Evolutionary conservation across 768 basidiomycete genomes (phyloP).

Genomic region (Boletus bicolor): DNA sequence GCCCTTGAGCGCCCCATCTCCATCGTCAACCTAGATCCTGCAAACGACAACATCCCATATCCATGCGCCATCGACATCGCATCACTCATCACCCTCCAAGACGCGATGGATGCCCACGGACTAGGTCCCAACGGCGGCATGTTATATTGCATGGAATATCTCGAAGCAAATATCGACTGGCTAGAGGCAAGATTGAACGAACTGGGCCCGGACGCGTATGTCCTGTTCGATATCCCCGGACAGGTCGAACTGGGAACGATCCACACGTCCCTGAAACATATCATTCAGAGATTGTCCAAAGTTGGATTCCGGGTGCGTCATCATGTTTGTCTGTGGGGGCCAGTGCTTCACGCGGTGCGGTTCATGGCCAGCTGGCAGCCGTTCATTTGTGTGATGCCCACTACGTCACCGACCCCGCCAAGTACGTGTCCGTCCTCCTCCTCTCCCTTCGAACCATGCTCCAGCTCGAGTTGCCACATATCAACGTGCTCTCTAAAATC

Average conservation of each 20-base stretch:
- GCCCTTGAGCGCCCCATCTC: slow-evolving; percentile 84
- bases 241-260: slow-evolving; percentile 98
- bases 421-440: slow-evolving; percentile 90
- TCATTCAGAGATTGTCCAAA: slow-evolving; percentile 69
- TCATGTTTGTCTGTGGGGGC: not conserved
- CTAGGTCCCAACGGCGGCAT: slow-evolving; percentile 96
- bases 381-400: slow-evolving; percentile 97
- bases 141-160: slow-evolving; percentile 95
- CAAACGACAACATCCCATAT: slow-evolving; percentile 86
- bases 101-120: slow-evolving; percentile 79
- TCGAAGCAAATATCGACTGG: slow-evolving; percentile 94
- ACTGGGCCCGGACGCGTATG: slow-evolving; percentile 72
- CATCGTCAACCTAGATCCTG: slow-evolving; percentile 94
- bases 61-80: slow-evolving; percentile 87
- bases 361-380: slow-evolving; percentile 67
- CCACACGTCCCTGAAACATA: slow-evolving; percentile 82
- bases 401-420: slow-evolving; percentile 93
- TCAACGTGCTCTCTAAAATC: slow-evolving; percentile 95
- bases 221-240: slow-evolving; percentile 94
- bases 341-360: not conserved
- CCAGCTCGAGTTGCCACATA: slow-evolving; percentile 96
- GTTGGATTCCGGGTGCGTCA: slow-evolving; percentile 78
- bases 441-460: slow-evolving; percentile 95
- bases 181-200: slow-evolving; percentile 65
- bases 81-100: slow-evolving; percentile 79